phyloP scores from a whole-genome alignment of 2,329 filamentous ascomycete genomes.

The Mariannaea sp. region DNA sequence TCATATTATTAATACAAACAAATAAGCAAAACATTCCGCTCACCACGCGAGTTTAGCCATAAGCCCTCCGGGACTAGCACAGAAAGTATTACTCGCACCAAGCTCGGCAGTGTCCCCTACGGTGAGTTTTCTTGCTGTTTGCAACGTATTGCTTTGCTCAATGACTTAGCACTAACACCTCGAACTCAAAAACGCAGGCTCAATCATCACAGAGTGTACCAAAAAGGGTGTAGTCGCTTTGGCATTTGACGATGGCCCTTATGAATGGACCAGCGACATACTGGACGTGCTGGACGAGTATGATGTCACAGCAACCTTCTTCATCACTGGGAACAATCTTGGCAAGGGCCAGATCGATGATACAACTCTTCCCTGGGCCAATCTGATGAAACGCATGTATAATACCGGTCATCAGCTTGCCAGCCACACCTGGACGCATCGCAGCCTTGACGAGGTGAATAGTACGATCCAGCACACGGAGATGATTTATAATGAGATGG shows the following conservation, averaged over 20 bases:
- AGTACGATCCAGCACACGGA: constrained; percentile 42
- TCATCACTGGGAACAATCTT: constrained; percentile 47
- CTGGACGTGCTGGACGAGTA: constrained; percentile 44
- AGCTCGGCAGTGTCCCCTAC: constrained; percentile 44
- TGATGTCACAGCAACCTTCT: constrained; percentile 46
- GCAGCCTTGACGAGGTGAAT: constrained; percentile 43
- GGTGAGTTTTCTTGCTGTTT: constrained; percentile 34
- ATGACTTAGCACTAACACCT: no score
- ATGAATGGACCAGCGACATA: constrained; percentile 45
- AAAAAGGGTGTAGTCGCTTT: constrained; percentile 45
- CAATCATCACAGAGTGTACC: constrained; percentile 41
- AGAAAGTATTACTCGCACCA: constrained; percentile 38
- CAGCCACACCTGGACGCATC: constrained; percentile 52
- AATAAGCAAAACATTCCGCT: no score
- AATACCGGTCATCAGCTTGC: constrained; percentile 50
- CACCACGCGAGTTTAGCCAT: constrained; percentile 30
- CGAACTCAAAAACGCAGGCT: neutral
- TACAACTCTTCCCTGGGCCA: constrained; percentile 39
- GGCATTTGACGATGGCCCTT: constrained; percentile 54
- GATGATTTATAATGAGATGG: constrained; percentile 51
- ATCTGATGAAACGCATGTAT: constrained; percentile 47
- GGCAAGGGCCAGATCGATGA: constrained; percentile 49
- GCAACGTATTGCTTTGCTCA: neutral
- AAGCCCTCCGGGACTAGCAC: constrained; percentile 42
- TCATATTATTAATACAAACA: neutral